phyloP scores from a whole-genome alignment of 2,329 filamentous ascomycete species.

The Talaromyces piceae region DNA sequence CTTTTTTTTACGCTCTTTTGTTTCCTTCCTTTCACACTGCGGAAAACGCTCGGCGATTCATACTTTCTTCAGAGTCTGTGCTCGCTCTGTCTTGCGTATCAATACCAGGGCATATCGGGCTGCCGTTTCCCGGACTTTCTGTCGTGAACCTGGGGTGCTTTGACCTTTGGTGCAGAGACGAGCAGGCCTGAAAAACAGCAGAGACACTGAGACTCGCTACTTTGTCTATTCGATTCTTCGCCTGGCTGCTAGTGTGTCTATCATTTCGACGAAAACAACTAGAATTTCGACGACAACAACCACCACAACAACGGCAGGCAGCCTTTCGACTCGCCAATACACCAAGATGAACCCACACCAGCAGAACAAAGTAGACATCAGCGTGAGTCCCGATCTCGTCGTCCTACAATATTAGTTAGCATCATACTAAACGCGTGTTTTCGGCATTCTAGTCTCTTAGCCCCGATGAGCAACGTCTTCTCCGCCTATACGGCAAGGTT shows the following conservation, averaged over 20 bases:
- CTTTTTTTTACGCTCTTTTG: neutral
- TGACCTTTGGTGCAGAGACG: neutral
- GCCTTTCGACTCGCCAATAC: neutral
- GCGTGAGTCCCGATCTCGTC: constrained; percentile 54
- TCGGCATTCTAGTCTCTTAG: constrained; percentile 65
- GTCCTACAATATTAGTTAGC: neutral
- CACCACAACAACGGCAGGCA: neutral
- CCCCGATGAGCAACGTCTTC: constrained; percentile 90
- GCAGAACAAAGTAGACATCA: constrained; percentile 97
- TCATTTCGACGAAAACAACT: no score
- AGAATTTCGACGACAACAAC: no score
- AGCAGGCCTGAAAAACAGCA: neutral
- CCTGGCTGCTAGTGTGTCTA: neutral
- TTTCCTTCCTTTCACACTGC: no score
- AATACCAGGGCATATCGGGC: neutral
- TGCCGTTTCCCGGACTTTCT: neutral
- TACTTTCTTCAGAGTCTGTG: neutral
- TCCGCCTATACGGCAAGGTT: constrained; percentile 95
- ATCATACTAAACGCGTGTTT: neutral
- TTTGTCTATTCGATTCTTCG: neutral
- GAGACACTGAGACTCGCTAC: no score
- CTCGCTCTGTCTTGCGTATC: neutral
- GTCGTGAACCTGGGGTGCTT: neutral
- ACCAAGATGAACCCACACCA: constrained; percentile 84
- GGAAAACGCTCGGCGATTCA: neutral